Evolutionary conservation across 768 basidiomycete genomes (phyloP).

Genomic region (Amyloporia xantha): DNA sequence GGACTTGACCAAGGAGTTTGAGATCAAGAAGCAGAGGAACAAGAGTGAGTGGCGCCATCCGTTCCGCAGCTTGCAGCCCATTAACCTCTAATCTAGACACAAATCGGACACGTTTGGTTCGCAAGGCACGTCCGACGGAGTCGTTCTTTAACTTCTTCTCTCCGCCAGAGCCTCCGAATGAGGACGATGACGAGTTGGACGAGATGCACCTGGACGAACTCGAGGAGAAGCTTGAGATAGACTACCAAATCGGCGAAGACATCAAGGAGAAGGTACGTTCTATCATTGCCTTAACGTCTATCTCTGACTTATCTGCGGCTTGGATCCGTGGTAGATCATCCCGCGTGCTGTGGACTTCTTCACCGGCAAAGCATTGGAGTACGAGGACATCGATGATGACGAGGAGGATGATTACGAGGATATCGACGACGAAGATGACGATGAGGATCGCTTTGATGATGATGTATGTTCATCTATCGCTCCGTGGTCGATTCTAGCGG

Average conservation of each 20-base stretch:
- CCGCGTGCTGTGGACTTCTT: slow-evolving; percentile 96
- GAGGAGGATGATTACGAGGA: slow-evolving; percentile 53
- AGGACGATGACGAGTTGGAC: slow-evolving; percentile 71
- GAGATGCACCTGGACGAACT: slow-evolving; percentile 85
- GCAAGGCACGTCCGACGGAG: slow-evolving; percentile 84
- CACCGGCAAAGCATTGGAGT: slow-evolving; percentile 91
- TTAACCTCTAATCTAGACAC: slow-evolving; percentile 44
- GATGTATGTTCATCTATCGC: slow-evolving; percentile 34
- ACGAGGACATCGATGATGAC: slow-evolving; percentile 54
- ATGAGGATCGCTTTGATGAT: slow-evolving; percentile 52
- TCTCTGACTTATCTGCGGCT: slow-evolving; percentile 4
- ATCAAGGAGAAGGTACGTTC: slow-evolving; percentile 85
- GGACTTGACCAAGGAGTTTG: slow-evolving; percentile 94
- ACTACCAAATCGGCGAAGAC: slow-evolving; percentile 98
- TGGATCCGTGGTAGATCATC: slow-evolving; percentile 56
- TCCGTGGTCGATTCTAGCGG: neutral
- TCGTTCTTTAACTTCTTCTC: slow-evolving; percentile 99
- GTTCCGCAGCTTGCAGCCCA: slow-evolving; percentile 4
- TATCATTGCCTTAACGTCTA: no score
- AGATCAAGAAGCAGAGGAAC: slow-evolving; percentile 99
- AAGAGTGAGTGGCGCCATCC: slow-evolving; percentile 61
- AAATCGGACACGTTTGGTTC: slow-evolving; percentile 73
- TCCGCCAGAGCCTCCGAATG: slow-evolving; percentile 67
- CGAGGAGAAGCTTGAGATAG: slow-evolving; percentile 89
- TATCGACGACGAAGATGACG: slow-evolving; percentile 53